Evolutionary conservation across 1,284 basidiomycete species (phyloP), one percentile per base, ranked within the genome.

Genomic region (Ceratobasidium sp.): DNA sequence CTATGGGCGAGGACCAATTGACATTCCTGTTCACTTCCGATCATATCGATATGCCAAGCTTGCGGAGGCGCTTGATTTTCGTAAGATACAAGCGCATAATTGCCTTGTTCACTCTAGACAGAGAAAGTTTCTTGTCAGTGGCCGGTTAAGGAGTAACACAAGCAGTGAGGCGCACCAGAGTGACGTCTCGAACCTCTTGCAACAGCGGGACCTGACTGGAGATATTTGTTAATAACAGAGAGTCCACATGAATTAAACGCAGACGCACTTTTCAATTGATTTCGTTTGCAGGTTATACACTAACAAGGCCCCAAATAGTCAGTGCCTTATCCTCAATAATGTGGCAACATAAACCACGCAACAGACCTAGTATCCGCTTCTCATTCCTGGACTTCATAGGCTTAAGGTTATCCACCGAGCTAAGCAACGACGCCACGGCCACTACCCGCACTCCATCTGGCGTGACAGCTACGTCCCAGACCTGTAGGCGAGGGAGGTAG

Each of bases 61-160:
- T 93, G 91, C 1, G 92, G 91, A n/a, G 91, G 87, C 49, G 89
- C 91, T 83, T 89, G 90, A 79, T 87, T 87, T 80, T 91, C 89
- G 76, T 90, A 91, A 78, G 89, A 91, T 70, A 93, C 86, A 57
- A 93, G 80, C 23, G 90, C 90, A 18, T 88, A 83, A 11, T 86
- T 80, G n/a, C 88, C 89, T 49, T 58, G 26, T 32, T 71, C 67
- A 7, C 54, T 71, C 67, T 71, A 38, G 13, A n/a, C 16, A 8
- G 9, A 18, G 14, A 2, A 58, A 4, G 5, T 6, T n/a, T 30
- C n/a, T n/a, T n/a, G n/a, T n/a, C n/a, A n/a, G n/a, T n/a, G n/a
- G n/a, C n/a, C n/a, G n/a, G n/a, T n/a, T n/a, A n/a, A n/a, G n/a
- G n/a, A n/a, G n/a, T n/a, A n/a, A n/a, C n/a, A n/a, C n/a, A n/a